Evolutionary conservation across 129 eudicot genomes (phyloP).

Genomic region (Lactuca sativa): DNA sequence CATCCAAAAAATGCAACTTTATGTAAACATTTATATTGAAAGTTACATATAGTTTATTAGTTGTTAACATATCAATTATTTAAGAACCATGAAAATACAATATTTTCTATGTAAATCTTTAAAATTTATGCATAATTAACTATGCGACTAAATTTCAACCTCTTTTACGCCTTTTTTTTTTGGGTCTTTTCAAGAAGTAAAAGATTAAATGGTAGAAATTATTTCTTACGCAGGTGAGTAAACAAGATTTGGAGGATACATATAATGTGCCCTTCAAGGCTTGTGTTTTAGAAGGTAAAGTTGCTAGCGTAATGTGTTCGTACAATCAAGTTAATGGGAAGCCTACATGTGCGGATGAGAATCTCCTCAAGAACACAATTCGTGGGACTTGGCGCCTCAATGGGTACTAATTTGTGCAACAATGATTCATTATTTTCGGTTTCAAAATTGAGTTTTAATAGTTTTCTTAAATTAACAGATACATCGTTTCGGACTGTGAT

Average conservation of each 20-base stretch:
- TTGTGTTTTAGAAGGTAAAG: slow-evolving; percentile 90
- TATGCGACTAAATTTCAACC: not conserved
- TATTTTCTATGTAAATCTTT: not conserved
- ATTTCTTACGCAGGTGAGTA: slow-evolving; percentile 54
- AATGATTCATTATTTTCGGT: not conserved
- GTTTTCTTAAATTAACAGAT: slow-evolving; percentile 35
- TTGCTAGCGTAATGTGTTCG: slow-evolving; percentile 97
- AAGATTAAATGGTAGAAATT: not conserved
- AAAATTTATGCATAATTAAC: not conserved
- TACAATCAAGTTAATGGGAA: slow-evolving; percentile 94
- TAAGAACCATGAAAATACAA: not conserved
- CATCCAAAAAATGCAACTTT: not conserved
- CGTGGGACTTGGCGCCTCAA: slow-evolving; percentile 86
- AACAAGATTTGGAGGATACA: slow-evolving; percentile 92
- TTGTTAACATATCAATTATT: not conserved
- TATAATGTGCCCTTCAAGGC: slow-evolving; percentile 90
- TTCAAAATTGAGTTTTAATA: not conserved
- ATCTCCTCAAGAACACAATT: slow-evolving; percentile 69
- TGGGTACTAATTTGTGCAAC: slow-evolving; percentile 43
- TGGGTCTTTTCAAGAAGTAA: not conserved
- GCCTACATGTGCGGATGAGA: slow-evolving; percentile 91
- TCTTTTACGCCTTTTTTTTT: not conserved
- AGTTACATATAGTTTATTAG: not conserved
- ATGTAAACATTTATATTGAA: not conserved
- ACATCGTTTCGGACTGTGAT: slow-evolving; percentile 94